Percentiles rank a stretch among this genome's conserved stretches.
Evolutionary conservation across 805 yeast genomes (phyloP).

Genomic region (Suhomyces kilbournensis): DNA sequence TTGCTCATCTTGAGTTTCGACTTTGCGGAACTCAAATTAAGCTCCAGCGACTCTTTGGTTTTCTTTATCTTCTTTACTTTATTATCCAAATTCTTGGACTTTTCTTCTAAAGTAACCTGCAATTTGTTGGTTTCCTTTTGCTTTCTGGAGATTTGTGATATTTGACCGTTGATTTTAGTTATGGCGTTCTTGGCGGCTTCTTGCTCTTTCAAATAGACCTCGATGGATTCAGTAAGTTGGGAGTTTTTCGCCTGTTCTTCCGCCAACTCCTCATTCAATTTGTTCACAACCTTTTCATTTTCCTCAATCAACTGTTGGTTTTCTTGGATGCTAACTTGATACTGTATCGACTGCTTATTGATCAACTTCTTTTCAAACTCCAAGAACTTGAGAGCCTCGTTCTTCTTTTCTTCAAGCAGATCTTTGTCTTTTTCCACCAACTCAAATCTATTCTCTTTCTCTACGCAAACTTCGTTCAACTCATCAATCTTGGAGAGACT

Average conservation of each 20-base stretch:
- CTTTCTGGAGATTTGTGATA: constrained; percentile 20
- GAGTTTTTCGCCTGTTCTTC: constrained; percentile 42
- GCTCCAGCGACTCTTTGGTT: constrained; percentile 46
- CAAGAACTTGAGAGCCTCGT: constrained; percentile 65
- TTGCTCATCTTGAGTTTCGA: constrained; percentile 45
- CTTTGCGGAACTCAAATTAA: constrained; percentile 43
- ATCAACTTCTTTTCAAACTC: constrained; percentile 60
- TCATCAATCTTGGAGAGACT: constrained; percentile 59
- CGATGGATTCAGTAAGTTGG: constrained; percentile 27
- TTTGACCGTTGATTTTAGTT: constrained; percentile 21
- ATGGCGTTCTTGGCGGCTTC: constrained; percentile 23
- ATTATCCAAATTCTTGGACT: constrained; percentile 58
- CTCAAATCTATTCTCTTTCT: constrained; percentile 75
- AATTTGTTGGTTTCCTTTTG: constrained; percentile 41
- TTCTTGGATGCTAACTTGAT: constrained; percentile 49
- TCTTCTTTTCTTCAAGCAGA: constrained; percentile 61
- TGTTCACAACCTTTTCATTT: constrained; percentile 36
- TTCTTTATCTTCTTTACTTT: constrained; percentile 62
- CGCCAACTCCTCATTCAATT: constrained; percentile 40
- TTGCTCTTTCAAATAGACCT: constrained; percentile 33
- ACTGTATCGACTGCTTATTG: constrained; percentile 50
- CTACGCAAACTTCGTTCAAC: constrained; percentile 76
- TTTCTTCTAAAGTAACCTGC: constrained; percentile 73
- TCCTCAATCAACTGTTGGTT: constrained; percentile 39
- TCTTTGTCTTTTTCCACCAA: constrained; percentile 76